Evolutionary conservation across 139 green algal genomes (phyloP), one percentile per base, ranked within the genome.

Genomic region (Closterium sp.): DNA sequence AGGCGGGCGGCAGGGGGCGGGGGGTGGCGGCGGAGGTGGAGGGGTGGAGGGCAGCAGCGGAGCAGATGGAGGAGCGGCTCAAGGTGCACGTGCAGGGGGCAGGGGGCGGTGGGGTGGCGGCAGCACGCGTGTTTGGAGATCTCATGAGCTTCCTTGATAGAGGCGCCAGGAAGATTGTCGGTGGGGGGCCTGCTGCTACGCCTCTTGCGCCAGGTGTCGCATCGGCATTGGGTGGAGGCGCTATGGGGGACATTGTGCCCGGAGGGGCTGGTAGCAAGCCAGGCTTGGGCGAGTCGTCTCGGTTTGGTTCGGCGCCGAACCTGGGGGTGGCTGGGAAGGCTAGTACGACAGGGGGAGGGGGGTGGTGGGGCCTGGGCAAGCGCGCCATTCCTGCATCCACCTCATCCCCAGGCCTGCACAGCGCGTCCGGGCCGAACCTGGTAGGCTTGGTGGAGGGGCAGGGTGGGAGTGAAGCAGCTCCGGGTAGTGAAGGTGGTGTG

Each of bases 11-110:
- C 21, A 19, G 91, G 24, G 31, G 86, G 6, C 86, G 30, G 7
- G 91, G 91, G 7, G 29, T 22, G 22, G 31, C 27, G 38, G 28
- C 79, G 30, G 91, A 93, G 24, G 45, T 32, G 19, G 91, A 93
- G 27, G 88, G 70, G 27, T 91, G 86, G 31, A 34, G 87, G 4
- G 29, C 31, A 24, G 91, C 31, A 27, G 91, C 86, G 13, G 86
- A n/a, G 19, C n/a, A 10, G 27, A 34, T 93, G 27, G 91, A 93
- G 84, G 91, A 93, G 34, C 70, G 91, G 9, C 86, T 93, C 31
- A 91, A 93, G 45, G 86, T 28, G 28, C 86, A 93, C 86, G 27
- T 93, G 29, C 86, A 89, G 87, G 90, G 84, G 21, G 84, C 87
- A 27, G 90, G 62, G 17, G 62, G 29, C 28, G 90, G 70, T 13